Conservation (phyloP, 2,329 filamentous ascomycete species). For the Davidsoniella virescens region DNA sequence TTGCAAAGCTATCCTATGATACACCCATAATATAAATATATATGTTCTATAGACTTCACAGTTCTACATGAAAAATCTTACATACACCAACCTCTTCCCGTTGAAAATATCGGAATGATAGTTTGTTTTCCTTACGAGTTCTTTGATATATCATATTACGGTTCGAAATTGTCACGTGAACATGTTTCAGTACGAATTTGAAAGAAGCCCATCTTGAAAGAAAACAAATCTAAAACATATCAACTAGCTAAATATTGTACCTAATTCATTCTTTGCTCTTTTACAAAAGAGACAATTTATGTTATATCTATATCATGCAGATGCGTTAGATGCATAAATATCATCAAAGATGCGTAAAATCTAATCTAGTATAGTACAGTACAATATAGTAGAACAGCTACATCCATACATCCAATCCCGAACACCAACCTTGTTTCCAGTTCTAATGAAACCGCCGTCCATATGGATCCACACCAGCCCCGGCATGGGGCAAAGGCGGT, state of each 20-base stretch:
- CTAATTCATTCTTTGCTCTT: too few relatives aligned
- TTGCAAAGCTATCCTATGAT: too few relatives aligned
- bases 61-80: too few relatives aligned
- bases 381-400: background rate
- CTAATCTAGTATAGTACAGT: background rate
- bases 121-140: too few relatives aligned
- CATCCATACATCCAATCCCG: too few relatives aligned
- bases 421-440: background rate
- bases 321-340: background rate
- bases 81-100: too few relatives aligned
- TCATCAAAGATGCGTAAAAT: background rate
- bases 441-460: slow-evolving; percentile 10
- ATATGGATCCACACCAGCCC: slow-evolving; percentile 8
- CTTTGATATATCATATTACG: too few relatives aligned
- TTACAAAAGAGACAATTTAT: too few relatives aligned
- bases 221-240: slow-evolving; percentile 7
- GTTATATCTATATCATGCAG: background rate
- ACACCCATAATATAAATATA: too few relatives aligned
- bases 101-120: too few relatives aligned
- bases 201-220: background rate
- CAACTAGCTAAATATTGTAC: background rate
- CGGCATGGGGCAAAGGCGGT: slow-evolving; percentile 10
- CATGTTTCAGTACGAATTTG: background rate
- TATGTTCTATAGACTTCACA: too few relatives aligned
- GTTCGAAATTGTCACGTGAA: background rate